These are phyloP conservation scores for Lathyrus sativus DNA, from an alignment of 306 rosid species.

Conservation along the genomic window DNA sequence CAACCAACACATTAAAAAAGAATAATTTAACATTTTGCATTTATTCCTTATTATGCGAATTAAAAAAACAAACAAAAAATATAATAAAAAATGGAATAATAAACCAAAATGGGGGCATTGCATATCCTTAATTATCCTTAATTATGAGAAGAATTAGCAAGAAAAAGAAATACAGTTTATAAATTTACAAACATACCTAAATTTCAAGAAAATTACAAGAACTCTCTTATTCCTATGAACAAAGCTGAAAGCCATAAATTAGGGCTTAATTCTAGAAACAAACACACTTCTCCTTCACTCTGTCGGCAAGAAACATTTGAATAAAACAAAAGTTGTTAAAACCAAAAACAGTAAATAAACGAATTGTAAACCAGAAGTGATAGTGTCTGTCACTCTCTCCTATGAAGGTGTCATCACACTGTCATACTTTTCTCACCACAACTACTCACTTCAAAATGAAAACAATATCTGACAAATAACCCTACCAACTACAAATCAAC, in stretches of 20 bases:
- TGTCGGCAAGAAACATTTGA: background rate
- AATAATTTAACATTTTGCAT: too few relatives aligned
- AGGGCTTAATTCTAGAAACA: background rate
- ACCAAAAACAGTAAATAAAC: slow-evolving; percentile 14
- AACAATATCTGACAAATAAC: background rate
- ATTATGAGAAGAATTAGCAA: too few relatives aligned
- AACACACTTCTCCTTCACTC: background rate
- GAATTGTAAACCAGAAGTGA: background rate
- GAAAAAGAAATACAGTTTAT: too few relatives aligned
- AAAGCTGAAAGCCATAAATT: background rate
- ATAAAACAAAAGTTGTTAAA: slow-evolving; percentile 16
- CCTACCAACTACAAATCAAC: slow-evolving; percentile 4
- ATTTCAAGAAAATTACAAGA: too few relatives aligned
- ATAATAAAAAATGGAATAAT: too few relatives aligned
- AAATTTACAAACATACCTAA: too few relatives aligned
- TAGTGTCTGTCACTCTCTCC: background rate
- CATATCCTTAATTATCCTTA: too few relatives aligned
- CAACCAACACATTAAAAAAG: too few relatives aligned
- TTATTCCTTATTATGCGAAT: too few relatives aligned
- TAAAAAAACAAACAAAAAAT: too few relatives aligned
- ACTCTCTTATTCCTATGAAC: too few relatives aligned
- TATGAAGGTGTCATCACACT: slow-evolving; percentile 10
- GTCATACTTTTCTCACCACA: background rate
- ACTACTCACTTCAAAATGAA: background rate
- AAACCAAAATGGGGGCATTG: too few relatives aligned